These are phyloP conservation scores for Citrullus amarus DNA, from an alignment of 306 rosid genomes.

Conservation along the genomic window DNA sequence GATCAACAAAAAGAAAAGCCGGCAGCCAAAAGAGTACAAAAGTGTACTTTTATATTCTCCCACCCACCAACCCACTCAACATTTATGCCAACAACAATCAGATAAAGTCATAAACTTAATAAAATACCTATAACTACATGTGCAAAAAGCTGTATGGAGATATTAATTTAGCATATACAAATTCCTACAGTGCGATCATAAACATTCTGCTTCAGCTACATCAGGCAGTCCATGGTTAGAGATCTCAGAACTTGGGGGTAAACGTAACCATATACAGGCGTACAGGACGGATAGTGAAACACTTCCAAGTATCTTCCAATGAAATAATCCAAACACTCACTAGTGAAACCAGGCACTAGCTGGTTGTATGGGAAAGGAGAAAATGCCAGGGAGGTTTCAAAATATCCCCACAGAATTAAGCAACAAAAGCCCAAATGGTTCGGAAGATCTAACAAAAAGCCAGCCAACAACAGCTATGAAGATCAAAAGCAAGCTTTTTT, in stretches of 20 bases:
- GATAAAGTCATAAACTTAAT: not conserved
- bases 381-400: not conserved
- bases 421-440: not conserved
- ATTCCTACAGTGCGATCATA: not conserved
- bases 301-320: not conserved
- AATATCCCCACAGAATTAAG: not conserved
- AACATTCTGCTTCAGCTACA: not conserved
- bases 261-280: not conserved
- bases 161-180: not conserved
- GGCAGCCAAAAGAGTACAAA: not conserved
- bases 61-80: not conserved
- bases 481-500: not conserved
- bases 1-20: slow-evolving; percentile 4
- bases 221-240: not conserved
- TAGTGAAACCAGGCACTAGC: not conserved
- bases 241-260: not conserved
- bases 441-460: not conserved
- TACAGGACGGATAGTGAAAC: not conserved
- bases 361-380: not conserved
- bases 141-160: not conserved
- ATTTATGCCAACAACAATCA: not conserved
- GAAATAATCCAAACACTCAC: not conserved
- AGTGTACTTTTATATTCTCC: not conserved
- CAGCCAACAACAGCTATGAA: not conserved
- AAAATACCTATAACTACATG: not conserved